Evolutionary conservation across 306 rosid species (phyloP).

Genomic region (Cucumis cinereus): DNA sequence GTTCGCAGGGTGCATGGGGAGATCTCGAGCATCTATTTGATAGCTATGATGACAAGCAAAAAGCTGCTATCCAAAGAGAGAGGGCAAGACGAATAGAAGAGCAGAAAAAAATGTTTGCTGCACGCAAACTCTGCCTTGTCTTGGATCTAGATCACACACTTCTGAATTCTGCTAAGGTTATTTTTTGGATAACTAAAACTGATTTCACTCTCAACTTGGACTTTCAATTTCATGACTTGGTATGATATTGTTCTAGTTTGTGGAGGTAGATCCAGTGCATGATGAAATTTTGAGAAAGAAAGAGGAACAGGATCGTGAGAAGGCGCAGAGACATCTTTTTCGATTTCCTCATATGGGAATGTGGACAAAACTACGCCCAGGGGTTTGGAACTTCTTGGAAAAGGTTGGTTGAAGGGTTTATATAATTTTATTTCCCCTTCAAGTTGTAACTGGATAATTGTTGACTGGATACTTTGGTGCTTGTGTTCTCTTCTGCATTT

Average conservation of each 20-base stretch:
- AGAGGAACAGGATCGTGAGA: constrained; percentile 80
- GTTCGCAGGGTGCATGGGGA: constrained; percentile 56
- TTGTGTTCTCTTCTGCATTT: constrained; percentile 18
- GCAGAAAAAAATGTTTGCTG: constrained; percentile 90
- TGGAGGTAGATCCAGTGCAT: constrained; percentile 83
- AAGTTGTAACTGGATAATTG: neutral
- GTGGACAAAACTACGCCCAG: constrained; percentile 99
- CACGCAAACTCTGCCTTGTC: constrained; percentile 83
- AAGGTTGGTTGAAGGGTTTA: constrained; percentile 36
- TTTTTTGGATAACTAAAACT: constrained; percentile 8
- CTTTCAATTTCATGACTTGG: constrained; percentile 15
- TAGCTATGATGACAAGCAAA: constrained; percentile 85
- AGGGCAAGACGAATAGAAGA: constrained; percentile 85
- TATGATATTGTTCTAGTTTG: constrained; percentile 47
- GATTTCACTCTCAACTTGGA: neutral
- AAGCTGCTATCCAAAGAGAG: constrained; percentile 92
- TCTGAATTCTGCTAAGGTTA: constrained; percentile 98
- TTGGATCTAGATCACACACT: constrained; percentile 97
- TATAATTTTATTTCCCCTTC: neutral
- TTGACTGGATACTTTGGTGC: constrained; percentile 1
- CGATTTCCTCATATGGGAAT: constrained; percentile 97
- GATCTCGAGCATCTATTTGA: constrained; percentile 83
- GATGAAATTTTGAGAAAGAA: constrained; percentile 90
- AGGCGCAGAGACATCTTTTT: constrained; percentile 68
- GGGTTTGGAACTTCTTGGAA: constrained; percentile 94